A percentile compares a stretch with the other conserved stretches of the same genome.
Conservation (phyloP, 1,139 yeast species). For the Pichia inconspicua region DNA sequence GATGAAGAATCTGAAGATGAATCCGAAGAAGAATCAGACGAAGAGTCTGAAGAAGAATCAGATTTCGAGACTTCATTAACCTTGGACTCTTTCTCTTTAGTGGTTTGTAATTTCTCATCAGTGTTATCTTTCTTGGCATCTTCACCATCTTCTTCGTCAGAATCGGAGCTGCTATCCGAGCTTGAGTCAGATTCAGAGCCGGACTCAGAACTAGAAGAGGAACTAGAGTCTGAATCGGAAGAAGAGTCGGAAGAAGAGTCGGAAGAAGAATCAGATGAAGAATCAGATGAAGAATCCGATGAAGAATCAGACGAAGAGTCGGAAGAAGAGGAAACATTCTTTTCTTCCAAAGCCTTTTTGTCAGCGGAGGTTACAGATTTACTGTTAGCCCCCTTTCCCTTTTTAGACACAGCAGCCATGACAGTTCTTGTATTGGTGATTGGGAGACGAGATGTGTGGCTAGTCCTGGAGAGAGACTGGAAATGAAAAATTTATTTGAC, state of each 20-base stretch:
- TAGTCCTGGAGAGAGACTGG: background rate
- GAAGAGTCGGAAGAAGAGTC: slow-evolving; percentile 13
- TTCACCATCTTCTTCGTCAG: too few relatives aligned
- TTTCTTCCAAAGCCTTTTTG: background rate
- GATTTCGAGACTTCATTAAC: slow-evolving; percentile 17
- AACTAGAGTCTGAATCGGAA: too few relatives aligned
- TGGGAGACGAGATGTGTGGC: background rate
- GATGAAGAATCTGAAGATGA: background rate
- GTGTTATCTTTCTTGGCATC: too few relatives aligned
- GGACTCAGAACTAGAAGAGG: background rate
- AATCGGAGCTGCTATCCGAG: slow-evolving; percentile 10
- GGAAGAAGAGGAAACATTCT: background rate
- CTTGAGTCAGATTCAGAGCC: slow-evolving; percentile 18
- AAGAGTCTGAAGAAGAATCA: slow-evolving; percentile 3
- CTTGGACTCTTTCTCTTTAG: slow-evolving; percentile 20
- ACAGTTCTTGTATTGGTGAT: background rate
- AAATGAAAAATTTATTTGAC: background rate
- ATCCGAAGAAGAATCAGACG: slow-evolving; percentile 2
- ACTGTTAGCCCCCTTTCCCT: background rate
- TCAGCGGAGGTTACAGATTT: background rate
- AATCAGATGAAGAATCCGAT: background rate
- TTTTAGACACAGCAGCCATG: background rate
- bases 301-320: background rate
- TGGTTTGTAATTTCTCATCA: background rate
- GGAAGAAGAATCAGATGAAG: slow-evolving; percentile 12